Conservation (phyloP, 768 basidiomycete genomes). For the Pleurotus pulmonarius region DNA sequence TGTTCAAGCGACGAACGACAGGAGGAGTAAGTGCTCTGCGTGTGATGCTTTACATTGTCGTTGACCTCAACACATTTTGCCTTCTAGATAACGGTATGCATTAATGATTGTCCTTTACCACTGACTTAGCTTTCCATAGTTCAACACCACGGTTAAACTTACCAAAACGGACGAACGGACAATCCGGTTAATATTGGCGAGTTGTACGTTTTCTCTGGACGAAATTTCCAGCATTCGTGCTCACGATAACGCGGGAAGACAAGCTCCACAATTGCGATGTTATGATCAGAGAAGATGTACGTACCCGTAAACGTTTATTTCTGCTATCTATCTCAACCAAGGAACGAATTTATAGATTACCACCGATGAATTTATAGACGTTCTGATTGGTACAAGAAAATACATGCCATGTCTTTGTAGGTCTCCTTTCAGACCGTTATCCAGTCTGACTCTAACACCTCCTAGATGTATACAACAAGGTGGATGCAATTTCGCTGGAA, state of each 20-base stretch:
- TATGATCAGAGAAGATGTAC: conserved; percentile 96
- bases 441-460: background rate
- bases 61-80: too few relatives aligned
- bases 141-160: conserved; percentile 90
- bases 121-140: conserved; percentile 26
- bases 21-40: conserved; percentile 66
- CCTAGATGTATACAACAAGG: conserved; percentile 93
- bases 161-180: conserved; percentile 95
- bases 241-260: conserved; percentile 38
- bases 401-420: conserved; percentile 90
- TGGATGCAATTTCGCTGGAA: conserved; percentile 84
- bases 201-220: conserved; percentile 49
- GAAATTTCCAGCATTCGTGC: background rate
- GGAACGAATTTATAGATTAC: conserved; percentile 58
- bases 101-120: background rate
- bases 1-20: conserved; percentile 90
- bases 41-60: too few relatives aligned
- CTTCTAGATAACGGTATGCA: too few relatives aligned
- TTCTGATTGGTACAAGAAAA: conserved; percentile 93
- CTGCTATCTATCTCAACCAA: too few relatives aligned
- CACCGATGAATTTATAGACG: conserved; percentile 96
- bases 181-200: conserved; percentile 86
- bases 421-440: conserved; percentile 19
- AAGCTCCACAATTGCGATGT: conserved; percentile 94
- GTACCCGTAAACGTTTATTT: conserved; percentile 12